These are phyloP conservation scores for Yamadazyma diospyri DNA, from an alignment of 1,139 yeast species.

Conservation along the genomic window DNA sequence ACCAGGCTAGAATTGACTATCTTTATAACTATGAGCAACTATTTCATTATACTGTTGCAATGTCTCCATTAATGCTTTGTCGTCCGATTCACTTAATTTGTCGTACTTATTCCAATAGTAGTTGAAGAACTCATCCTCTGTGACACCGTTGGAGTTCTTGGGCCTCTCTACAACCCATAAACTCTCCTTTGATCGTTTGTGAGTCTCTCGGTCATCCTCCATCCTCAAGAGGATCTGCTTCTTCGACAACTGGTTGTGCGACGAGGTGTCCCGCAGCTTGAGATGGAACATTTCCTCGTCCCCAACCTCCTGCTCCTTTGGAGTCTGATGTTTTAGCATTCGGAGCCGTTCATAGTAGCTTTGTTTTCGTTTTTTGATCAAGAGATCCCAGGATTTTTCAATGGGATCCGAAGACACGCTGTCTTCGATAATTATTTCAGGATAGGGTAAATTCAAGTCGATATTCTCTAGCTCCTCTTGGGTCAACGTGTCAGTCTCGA, in stretches of 20 bases:
- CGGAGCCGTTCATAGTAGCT: conserved; percentile 48
- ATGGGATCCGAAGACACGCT: conserved; percentile 24
- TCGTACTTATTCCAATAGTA: conserved; percentile 54
- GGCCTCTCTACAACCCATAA: conserved; percentile 66
- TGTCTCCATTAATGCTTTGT: conserved; percentile 35
- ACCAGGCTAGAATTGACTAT: conserved; percentile 15
- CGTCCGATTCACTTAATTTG: conserved; percentile 46
- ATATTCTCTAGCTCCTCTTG: conserved; percentile 34
- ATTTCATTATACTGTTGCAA: conserved; percentile 54
- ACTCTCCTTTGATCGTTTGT: conserved; percentile 72
- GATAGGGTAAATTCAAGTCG: conserved; percentile 31
- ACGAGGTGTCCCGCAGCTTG: conserved; percentile 22
- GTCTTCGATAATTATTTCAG: conserved; percentile 25
- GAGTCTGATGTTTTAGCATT: conserved; percentile 26
- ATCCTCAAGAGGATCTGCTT: conserved; percentile 67
- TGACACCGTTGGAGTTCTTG: conserved; percentile 30
- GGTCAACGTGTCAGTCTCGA: conserved; percentile 24
- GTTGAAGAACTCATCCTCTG: conserved; percentile 55
- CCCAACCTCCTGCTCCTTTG: conserved; percentile 21
- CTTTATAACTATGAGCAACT: conserved; percentile 45
- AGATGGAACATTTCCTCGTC: conserved; percentile 32
- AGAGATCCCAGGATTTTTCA: conserved; percentile 45
- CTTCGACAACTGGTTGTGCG: conserved; percentile 32
- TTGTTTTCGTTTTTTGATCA: conserved; percentile 45
- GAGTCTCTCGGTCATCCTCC: conserved; percentile 86